phyloP scores from a whole-genome alignment of 1,139 yeast species.

The Yamadazyma pseudoaaseri region DNA sequence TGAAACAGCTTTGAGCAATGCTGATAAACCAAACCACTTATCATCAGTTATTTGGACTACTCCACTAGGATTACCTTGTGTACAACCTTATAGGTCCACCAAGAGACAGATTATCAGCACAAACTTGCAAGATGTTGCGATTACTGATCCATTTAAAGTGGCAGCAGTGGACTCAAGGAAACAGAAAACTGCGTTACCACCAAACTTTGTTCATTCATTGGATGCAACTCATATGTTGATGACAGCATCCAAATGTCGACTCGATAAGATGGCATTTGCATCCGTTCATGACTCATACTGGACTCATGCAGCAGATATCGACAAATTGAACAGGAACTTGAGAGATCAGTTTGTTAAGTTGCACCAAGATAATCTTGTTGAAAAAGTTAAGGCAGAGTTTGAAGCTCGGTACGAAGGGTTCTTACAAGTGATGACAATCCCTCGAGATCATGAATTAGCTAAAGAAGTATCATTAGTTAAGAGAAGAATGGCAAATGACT shows the following conservation, averaged over 20 bases:
- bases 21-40: constrained; percentile 59
- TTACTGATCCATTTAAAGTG: constrained; percentile 80
- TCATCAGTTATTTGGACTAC: constrained; percentile 97
- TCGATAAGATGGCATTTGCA: constrained; percentile 72
- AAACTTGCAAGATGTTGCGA: constrained; percentile 77
- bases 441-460: constrained; percentile 54
- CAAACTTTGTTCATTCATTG: constrained; percentile 90
- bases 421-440: constrained; percentile 58
- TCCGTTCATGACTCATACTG: constrained; percentile 98
- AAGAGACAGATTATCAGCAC: constrained; percentile 68
- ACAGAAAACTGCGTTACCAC: constrained; percentile 93
- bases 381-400: constrained; percentile 73
- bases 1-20: constrained; percentile 22
- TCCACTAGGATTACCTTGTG: constrained; percentile 90
- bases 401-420: constrained; percentile 74
- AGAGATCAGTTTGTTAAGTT: constrained; percentile 79
- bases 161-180: constrained; percentile 84
- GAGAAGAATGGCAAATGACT: constrained; percentile 43
- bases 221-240: constrained; percentile 97
- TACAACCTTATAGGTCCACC: constrained; percentile 85
- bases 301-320: constrained; percentile 93
- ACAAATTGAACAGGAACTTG: constrained; percentile 65
- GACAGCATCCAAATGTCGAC: constrained; percentile 81
- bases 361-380: constrained; percentile 72
- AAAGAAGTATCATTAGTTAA: constrained; percentile 50